Evolutionary conservation across 2,329 filamentous ascomycete species (phyloP).

Genomic region (Aspergillus pseudoglaucus): DNA sequence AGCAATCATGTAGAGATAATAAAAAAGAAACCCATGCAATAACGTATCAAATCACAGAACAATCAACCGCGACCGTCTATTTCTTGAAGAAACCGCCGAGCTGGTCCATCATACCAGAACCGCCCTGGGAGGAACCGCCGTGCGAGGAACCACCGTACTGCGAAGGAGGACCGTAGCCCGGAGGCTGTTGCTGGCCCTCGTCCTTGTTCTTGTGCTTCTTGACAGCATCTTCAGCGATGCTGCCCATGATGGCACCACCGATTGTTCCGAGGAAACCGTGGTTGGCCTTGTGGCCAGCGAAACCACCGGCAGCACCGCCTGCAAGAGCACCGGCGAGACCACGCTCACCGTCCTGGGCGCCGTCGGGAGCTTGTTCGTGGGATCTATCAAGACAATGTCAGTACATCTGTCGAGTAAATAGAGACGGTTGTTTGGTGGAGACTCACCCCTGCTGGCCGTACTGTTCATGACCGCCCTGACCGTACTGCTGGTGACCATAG

Average conservation of each 20-base stretch:
- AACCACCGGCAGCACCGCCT: constrained; percentile 42
- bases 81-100: constrained; percentile 35
- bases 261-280: constrained; percentile 45
- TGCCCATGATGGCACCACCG: constrained; percentile 43
- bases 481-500: constrained; percentile 12
- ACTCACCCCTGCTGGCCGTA: constrained; percentile 6
- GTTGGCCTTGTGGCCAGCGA: constrained; percentile 41
- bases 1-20: background rate
- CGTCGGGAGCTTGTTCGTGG: constrained; percentile 28
- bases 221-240: constrained; percentile 39
- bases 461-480: constrained; percentile 7
- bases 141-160: constrained; percentile 5
- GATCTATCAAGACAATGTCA: constrained; percentile 14
- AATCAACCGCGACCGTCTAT: constrained; percentile 12
- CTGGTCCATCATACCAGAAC: constrained; percentile 24
- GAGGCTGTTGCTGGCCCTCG: constrained; percentile 14
- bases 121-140: constrained; percentile 6
- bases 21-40: background rate
- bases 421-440: background rate
- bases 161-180: constrained; percentile 15
- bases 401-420: background rate
- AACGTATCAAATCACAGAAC: background rate
- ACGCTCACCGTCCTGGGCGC: constrained; percentile 40
- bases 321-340: constrained; percentile 43
- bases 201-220: constrained; percentile 40